Conservation (phyloP, 331 rosid genomes). For the Pyracantha coccinea region DNA sequence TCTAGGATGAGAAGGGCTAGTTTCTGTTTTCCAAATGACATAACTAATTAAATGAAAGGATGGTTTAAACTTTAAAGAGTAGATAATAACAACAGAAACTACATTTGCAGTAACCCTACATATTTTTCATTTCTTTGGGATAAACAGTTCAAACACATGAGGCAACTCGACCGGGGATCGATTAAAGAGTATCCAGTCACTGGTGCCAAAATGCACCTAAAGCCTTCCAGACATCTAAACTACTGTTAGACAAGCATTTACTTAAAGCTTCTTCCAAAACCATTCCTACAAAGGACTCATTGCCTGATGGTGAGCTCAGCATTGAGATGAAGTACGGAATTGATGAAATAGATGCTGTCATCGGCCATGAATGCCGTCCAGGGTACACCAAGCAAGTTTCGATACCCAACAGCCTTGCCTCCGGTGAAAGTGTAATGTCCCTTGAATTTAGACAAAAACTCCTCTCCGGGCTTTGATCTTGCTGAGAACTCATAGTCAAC, state of each 20-base stretch:
- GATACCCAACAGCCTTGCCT: slow-evolving; percentile 36
- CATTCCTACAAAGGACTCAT: slow-evolving; percentile 13
- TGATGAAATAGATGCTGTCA: slow-evolving; percentile 31
- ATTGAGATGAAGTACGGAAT: slow-evolving; percentile 32
- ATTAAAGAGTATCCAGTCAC: neutral
- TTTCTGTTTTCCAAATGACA: too few relatives aligned
- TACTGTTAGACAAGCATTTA: neutral
- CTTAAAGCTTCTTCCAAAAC: neutral
- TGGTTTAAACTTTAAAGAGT: neutral
- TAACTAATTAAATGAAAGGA: neutral
- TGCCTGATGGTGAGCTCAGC: slow-evolving; percentile 37
- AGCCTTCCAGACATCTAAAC: neutral
- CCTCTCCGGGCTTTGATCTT: slow-evolving; percentile 30
- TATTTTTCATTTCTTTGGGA: neutral
- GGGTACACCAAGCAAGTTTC: slow-evolving; percentile 26
- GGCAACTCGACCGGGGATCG: neutral
- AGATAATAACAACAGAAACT: neutral
- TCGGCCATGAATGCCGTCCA: slow-evolving; percentile 37
- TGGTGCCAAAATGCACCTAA: slow-evolving; percentile 4
- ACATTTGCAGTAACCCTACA: neutral
- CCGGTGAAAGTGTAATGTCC: slow-evolving; percentile 38
- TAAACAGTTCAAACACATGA: neutral
- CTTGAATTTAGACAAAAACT: slow-evolving; percentile 16
- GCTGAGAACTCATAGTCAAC: slow-evolving; percentile 38
- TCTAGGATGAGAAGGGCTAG: too few relatives aligned